phyloP scores from a whole-genome alignment of 768 basidiomycete genomes.

The Suillus bovinus region DNA sequence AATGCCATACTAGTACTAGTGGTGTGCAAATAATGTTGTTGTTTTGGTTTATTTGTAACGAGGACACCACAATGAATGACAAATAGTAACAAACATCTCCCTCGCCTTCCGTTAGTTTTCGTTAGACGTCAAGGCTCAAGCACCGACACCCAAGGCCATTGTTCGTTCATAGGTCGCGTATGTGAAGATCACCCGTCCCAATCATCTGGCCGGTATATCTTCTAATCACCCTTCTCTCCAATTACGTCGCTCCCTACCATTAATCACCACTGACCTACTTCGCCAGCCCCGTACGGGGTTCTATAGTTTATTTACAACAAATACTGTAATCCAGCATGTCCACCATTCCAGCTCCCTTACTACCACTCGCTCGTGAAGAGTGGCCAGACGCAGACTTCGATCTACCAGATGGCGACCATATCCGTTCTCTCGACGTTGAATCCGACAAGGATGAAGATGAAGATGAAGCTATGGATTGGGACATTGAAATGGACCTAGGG shows the following conservation, averaged over 20 bases:
- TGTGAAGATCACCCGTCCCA: slow-evolving; percentile 10
- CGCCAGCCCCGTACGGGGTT: slow-evolving; percentile 22
- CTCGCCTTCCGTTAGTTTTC: not conserved
- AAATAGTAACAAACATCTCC: slow-evolving; percentile 14
- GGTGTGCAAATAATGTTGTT: slow-evolving; percentile 14
- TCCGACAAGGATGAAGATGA: slow-evolving; percentile 66
- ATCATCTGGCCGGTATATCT: slow-evolving; percentile 10
- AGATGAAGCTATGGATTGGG: slow-evolving; percentile 75
- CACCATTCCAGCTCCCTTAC: slow-evolving; percentile 58
- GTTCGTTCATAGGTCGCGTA: slow-evolving; percentile 8
- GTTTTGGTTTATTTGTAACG: slow-evolving; percentile 23
- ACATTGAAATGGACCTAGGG: slow-evolving; percentile 70
- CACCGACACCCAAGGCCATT: not conserved
- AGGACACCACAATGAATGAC: slow-evolving; percentile 3
- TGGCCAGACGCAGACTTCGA: slow-evolving; percentile 90
- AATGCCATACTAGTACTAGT: slow-evolving; percentile 53
- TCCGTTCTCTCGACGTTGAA: slow-evolving; percentile 57
- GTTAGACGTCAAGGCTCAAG: not conserved
- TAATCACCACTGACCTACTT: slow-evolving; percentile 16
- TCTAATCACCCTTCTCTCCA: slow-evolving; percentile 2
- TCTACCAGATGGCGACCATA: slow-evolving; percentile 70
- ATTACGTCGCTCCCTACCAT: slow-evolving; percentile 12
- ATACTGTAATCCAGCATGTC: slow-evolving; percentile 45
- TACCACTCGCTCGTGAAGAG: slow-evolving; percentile 62
- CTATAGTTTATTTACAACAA: slow-evolving; percentile 20